Base-by-base conservation (phyloP, 352 stramenopile genomes). In the Phytophthora uliginosa region DNA sequence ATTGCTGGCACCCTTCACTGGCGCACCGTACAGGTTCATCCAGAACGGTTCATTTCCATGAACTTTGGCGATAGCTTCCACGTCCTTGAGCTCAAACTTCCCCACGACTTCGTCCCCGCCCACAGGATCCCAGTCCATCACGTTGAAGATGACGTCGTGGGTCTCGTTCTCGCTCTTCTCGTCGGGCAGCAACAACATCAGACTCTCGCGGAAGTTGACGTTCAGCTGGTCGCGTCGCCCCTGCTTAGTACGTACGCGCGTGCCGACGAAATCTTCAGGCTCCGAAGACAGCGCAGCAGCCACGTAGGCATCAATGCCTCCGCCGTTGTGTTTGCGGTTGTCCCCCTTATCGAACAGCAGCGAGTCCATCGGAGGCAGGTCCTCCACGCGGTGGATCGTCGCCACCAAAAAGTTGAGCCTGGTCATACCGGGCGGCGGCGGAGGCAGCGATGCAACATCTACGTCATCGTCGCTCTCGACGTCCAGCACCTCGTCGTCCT, bases 11-110 rank as follows among this genome's bases (percentile, higher is more conserved):
- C 79, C 81, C 24, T 85, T 75, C n/a, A 90, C 61, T 2, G 85
- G 85, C 7, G 82, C 84, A 47, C 87, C 85, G 66, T 95, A 95
- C 26, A 95, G 56, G 72, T 95, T 95, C 40, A 86, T 58, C 87
- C 87, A 95, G 51, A 92, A 90, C 15, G 87, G 85, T 17, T 40
- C 34, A 15, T 40, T 40, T 10, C 34, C 34, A 40, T 40, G 34
- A 40, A 10, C 34, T 40, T 40, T 40, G 10, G 34, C 34, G 34
- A 40, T 13, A 13, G 34, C 34, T 4, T 40, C 34, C 34, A 40
- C 34, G 9, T 40, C 34, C 34, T 40, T 40, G 34, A 40, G 34
- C 9, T 40, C 34, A 13, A 40, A 40, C 9, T 40, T 40, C 9
- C 34, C 34, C 34, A 40, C 34, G 10, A 40, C 34, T 13, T 40